These are phyloP conservation scores for Salix caprea DNA, from an alignment of 345 rosid species.

Conservation along the genomic window DNA sequence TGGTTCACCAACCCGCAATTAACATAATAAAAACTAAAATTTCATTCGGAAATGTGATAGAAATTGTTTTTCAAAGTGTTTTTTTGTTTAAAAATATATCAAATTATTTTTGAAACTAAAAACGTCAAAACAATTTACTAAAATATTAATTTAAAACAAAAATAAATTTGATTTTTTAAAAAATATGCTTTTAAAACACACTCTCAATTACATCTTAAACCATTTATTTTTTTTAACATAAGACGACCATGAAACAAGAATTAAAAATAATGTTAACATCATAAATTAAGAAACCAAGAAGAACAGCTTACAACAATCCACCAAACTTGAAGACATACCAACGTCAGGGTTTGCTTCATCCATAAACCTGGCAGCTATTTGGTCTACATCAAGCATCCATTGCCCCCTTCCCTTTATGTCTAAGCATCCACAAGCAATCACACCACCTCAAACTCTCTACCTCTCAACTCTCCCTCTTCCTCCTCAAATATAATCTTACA, in stretches of 20 bases:
- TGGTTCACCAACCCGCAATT: no score
- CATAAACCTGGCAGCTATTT: conserved; percentile 38
- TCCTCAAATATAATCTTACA: conserved; percentile 6
- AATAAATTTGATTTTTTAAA: no score
- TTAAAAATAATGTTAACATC: not conserved
- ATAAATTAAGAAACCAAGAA: not conserved
- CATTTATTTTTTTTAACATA: no score
- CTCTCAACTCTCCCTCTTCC: not conserved
- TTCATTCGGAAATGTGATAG: no score
- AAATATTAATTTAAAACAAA: no score
- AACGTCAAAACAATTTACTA: no score
- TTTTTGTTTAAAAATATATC: no score
- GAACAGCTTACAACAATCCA: conserved; percentile 8
- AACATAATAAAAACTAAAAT: no score
- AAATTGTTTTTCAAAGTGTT: no score
- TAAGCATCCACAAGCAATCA: conserved; percentile 35
- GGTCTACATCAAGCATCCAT: conserved; percentile 44
- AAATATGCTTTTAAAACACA: no score
- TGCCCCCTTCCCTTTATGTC: conserved; percentile 44
- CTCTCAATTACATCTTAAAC: no score
- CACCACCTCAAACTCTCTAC: conserved; percentile 1
- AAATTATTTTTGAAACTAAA: no score
- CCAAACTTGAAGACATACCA: conserved; percentile 45
- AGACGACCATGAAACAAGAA: not conserved
- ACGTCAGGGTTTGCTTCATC: conserved; percentile 38